Conservation (phyloP, 345 rosid genomes). For the Brassica cretica region DNA sequence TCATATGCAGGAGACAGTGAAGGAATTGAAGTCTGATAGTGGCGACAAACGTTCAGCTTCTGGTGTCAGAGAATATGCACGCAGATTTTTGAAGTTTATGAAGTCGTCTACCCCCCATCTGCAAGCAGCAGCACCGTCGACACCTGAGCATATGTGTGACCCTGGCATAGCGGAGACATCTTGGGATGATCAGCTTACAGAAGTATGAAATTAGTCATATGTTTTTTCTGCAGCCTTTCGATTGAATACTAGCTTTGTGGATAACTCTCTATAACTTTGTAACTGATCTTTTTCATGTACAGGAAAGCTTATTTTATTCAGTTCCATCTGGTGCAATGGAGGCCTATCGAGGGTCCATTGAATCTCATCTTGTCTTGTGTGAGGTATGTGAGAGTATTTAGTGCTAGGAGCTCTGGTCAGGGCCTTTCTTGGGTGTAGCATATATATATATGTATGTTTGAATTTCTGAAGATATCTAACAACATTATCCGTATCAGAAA, state of each 20-base stretch:
- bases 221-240: slow-evolving; percentile 21
- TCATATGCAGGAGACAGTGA: slow-evolving; percentile 50
- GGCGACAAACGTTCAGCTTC: slow-evolving; percentile 37
- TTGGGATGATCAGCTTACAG: slow-evolving; percentile 73
- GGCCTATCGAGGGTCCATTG: slow-evolving; percentile 71
- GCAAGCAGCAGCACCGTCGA: slow-evolving; percentile 61
- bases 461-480: slow-evolving; percentile 14
- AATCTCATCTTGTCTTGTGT: slow-evolving; percentile 51
- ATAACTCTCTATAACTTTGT: slow-evolving; percentile 4
- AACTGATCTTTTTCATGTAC: slow-evolving; percentile 38
- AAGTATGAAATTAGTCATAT: slow-evolving; percentile 52
- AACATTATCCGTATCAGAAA: slow-evolving; percentile 49
- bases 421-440: slow-evolving; percentile 1
- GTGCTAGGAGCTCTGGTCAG: slow-evolving; percentile 7
- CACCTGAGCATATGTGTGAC: slow-evolving; percentile 64
- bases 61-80: slow-evolving; percentile 66
- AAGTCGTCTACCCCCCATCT: slow-evolving; percentile 45
- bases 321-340: slow-evolving; percentile 82
- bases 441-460: not conserved
- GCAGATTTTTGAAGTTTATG: slow-evolving; percentile 61
- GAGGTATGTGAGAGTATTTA: slow-evolving; percentile 35
- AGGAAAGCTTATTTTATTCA: slow-evolving; percentile 92
- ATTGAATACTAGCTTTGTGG: slow-evolving; percentile 13
- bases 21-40: slow-evolving; percentile 39
- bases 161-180: slow-evolving; percentile 53